A percentile compares a stretch with the other conserved stretches of the same genome.
Evolutionary conservation across 345 rosid species (phyloP).

Genomic region (Garcia nutans): DNA sequence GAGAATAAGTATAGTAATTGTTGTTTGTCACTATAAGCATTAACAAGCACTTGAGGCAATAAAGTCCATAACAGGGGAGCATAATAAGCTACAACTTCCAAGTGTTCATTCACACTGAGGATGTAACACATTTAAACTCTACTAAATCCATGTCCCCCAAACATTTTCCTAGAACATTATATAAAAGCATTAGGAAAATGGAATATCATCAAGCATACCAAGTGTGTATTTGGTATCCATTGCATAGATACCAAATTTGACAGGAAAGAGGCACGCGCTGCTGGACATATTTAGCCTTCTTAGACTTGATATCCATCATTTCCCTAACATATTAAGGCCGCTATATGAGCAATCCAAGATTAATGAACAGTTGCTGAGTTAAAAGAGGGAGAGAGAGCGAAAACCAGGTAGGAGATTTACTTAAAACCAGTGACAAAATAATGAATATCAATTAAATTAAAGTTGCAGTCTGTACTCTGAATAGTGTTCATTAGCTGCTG

Average conservation of each 20-base stretch:
- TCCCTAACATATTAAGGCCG: slow-evolving; percentile 45
- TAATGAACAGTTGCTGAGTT: neutral
- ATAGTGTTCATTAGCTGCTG: slow-evolving; percentile 60
- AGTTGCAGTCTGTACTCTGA: slow-evolving; percentile 36
- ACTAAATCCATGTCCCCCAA: neutral
- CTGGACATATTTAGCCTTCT: slow-evolving; percentile 55
- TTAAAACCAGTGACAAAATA: neutral
- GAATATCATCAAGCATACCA: slow-evolving; percentile 35
- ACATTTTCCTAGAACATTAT: too few relatives aligned
- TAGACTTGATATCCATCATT: slow-evolving; percentile 54
- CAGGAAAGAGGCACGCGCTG: slow-evolving; percentile 52
- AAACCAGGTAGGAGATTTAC: neutral
- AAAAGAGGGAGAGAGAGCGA: neutral
- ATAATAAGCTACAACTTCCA: neutral
- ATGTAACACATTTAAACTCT: neutral
- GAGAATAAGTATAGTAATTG: too few relatives aligned
- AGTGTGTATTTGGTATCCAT: slow-evolving; percentile 39
- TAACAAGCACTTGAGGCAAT: neutral
- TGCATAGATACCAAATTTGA: slow-evolving; percentile 55
- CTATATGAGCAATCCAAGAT: slow-evolving; percentile 1
- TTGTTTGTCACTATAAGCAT: neutral
- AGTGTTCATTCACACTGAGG: neutral
- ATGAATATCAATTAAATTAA: neutral
- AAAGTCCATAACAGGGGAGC: neutral
- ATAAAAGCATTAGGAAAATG: neutral